Evolutionary conservation across 1,139 yeast species (phyloP).

Genomic region (Trichomonascaceae sp.): DNA sequence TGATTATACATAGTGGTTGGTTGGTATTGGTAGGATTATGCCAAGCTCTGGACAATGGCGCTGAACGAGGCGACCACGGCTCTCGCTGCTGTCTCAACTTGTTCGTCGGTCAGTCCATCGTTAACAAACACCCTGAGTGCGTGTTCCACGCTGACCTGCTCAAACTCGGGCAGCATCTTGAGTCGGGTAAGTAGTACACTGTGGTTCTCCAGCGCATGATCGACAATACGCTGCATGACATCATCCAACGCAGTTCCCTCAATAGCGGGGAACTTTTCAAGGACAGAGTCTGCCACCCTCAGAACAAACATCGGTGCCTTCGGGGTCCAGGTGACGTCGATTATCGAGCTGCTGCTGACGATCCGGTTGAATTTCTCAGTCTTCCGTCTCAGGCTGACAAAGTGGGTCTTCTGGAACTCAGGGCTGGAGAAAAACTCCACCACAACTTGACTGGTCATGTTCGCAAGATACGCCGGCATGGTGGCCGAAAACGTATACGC

Average conservation of each 20-base stretch:
- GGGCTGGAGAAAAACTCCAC: constrained; percentile 17
- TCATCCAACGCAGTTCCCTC: constrained; percentile 34
- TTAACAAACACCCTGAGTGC: constrained; percentile 53
- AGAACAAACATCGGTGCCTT: constrained; percentile 46
- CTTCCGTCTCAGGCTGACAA: constrained; percentile 27
- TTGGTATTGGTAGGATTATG: background rate
- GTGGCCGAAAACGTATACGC: constrained; percentile 94
- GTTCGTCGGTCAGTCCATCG: constrained; percentile 40
- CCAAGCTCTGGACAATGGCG: constrained; percentile 1
- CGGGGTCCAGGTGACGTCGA: constrained; percentile 40
- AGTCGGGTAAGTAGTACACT: constrained; percentile 58
- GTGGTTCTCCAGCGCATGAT: constrained; percentile 35
- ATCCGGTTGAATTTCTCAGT: constrained; percentile 26
- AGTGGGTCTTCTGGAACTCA: constrained; percentile 21
- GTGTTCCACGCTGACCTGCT: constrained; percentile 57
- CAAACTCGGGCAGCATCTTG: constrained; percentile 59
- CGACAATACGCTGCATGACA: constrained; percentile 51
- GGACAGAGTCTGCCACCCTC: constrained; percentile 12
- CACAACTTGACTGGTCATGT: constrained; percentile 52
- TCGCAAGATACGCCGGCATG: constrained; percentile 83
- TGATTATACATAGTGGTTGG: background rate
- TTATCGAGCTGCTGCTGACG: constrained; percentile 25
- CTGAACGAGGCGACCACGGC: constrained; percentile 8
- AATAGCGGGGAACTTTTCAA: constrained; percentile 10
- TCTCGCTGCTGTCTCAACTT: constrained; percentile 31